Percentiles rank a stretch among this genome's conserved stretches.
Evolutionary conservation across 352 stramenopile genomes (phyloP).

Genomic region (Blastocystis hominis): DNA sequence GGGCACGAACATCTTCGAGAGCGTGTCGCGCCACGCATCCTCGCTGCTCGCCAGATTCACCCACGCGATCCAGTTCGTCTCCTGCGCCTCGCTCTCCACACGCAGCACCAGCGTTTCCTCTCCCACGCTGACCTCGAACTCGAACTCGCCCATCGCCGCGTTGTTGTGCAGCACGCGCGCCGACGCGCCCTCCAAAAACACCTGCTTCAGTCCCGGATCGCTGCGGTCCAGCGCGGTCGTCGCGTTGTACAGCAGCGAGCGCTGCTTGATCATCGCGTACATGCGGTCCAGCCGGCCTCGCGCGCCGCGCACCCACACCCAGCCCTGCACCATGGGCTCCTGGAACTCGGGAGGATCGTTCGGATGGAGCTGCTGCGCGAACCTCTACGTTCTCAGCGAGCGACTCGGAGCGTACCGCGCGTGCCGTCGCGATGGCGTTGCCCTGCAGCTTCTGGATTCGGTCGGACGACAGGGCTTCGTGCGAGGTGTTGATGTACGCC

Average conservation of each 20-base stretch:
- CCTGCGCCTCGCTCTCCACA: constrained; percentile 1
- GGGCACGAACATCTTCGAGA: background rate
- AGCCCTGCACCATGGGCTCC: constrained; percentile 54
- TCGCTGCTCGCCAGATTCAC: background rate
- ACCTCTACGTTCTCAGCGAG: background rate
- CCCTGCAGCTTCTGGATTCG: constrained; percentile 25
- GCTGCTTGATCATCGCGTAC: constrained; percentile 14
- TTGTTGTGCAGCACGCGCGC: background rate
- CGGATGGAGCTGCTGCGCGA: background rate
- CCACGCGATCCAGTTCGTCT: constrained; percentile 11
- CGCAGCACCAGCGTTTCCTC: background rate
- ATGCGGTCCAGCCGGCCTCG: background rate
- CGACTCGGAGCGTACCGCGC: background rate
- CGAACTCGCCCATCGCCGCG: constrained; percentile 2
- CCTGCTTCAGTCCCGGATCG: background rate
- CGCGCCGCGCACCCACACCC: background rate
- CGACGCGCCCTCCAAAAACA: background rate
- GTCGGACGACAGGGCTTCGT: constrained; percentile 84
- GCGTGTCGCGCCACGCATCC: background rate
- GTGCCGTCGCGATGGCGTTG: constrained; percentile 10
- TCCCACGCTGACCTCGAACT: background rate
- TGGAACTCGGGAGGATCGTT: constrained; percentile 20
- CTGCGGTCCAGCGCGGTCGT: background rate
- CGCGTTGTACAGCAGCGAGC: background rate
- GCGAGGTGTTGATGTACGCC: constrained; percentile 97